Conservation (phyloP, 139 green algal species). For the Trebouxia sp. region DNA sequence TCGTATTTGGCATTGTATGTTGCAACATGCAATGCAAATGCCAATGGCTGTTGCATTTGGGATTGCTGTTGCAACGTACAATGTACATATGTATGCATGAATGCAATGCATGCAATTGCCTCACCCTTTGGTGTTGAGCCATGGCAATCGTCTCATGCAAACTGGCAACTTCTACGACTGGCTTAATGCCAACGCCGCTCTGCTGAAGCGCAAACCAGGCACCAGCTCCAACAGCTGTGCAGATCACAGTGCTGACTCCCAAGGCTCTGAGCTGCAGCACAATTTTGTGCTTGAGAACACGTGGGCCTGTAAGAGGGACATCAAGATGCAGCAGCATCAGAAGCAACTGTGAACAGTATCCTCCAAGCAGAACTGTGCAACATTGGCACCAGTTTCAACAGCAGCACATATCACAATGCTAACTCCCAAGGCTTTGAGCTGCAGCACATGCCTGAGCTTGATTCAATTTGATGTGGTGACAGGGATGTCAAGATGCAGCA, state of each 20-base stretch:
- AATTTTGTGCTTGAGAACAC: no score
- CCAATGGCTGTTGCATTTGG: not conserved
- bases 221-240: constrained; percentile 22
- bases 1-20: no score
- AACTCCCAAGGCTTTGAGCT: no score
- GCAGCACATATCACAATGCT: not conserved
- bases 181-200: constrained; percentile 32
- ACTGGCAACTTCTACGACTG: constrained; percentile 31
- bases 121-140: constrained; percentile 22
- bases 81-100: no score
- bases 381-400: not conserved
- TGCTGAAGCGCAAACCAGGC: constrained; percentile 30
- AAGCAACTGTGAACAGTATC: not conserved
- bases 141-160: constrained; percentile 16
- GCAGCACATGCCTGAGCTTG: no score
- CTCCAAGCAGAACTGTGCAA: not conserved
- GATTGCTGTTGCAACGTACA: not conserved
- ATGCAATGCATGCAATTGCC: no score
- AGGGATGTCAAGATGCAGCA: no score
- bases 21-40: not conserved
- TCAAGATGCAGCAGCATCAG: no score
- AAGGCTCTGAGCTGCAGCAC: constrained; percentile 43
- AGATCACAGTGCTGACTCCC: constrained; percentile 32
- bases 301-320: no score
- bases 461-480: no score